A percentile compares a stretch with the other conserved stretches of the same genome.
Evolutionary conservation across 306 rosid genomes (phyloP).

Genomic region (Corylus avellana): DNA sequence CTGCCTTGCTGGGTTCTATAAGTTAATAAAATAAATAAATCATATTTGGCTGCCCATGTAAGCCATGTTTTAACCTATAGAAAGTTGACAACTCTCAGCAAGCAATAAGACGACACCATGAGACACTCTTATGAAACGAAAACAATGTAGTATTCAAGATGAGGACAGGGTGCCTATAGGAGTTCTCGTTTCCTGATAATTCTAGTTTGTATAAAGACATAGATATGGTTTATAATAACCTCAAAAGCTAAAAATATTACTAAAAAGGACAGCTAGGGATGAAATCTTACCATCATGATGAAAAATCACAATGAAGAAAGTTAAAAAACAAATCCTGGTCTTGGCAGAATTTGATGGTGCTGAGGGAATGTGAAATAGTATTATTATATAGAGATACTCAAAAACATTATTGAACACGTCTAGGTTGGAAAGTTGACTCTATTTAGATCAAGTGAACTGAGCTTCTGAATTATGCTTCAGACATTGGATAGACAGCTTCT

Average conservation of each 20-base stretch:
- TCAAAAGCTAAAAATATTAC: neutral
- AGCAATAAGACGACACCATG: neutral
- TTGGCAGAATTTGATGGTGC: neutral
- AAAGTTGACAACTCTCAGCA: neutral
- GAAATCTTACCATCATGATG: neutral
- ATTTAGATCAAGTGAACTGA: neutral
- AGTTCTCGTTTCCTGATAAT: neutral
- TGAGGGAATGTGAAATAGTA: neutral
- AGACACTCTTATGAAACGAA: neutral
- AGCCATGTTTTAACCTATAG: neutral
- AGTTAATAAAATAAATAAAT: neutral
- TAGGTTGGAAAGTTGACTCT: neutral
- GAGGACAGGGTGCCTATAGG: neutral
- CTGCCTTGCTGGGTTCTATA: neutral
- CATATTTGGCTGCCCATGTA: neutral
- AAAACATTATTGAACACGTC: neutral
- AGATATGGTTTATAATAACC: neutral
- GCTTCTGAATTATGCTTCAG: neutral
- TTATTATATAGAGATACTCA: neutral
- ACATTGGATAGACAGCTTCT: neutral
- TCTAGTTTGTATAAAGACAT: neutral
- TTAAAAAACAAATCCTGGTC: neutral
- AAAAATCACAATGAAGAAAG: neutral
- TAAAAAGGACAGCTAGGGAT: neutral
- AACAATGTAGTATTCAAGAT: neutral